phyloP scores from a whole-genome alignment of 2,329 filamentous ascomycete genomes.

The Meredithiella fracta region DNA sequence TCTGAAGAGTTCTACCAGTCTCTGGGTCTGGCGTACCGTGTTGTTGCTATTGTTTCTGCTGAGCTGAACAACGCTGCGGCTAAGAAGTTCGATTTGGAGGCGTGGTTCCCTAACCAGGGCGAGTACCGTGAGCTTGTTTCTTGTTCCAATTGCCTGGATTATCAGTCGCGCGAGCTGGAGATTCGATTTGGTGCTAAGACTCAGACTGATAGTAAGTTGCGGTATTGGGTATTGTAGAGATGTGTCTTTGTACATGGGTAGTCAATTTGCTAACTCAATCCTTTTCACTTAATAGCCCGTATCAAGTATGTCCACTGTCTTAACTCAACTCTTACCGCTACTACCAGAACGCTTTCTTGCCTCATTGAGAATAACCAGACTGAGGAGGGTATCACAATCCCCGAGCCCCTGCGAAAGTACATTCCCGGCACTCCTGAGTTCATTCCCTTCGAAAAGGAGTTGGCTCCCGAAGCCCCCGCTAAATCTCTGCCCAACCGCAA shows the following conservation, averaged over 20 bases:
- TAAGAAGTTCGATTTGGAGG: constrained; percentile 93
- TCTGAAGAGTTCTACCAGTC: constrained; percentile 94
- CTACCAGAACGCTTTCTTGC: constrained; percentile 83
- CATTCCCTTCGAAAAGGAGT: constrained; percentile 72
- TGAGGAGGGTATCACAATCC: constrained; percentile 66
- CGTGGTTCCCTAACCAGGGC: constrained; percentile 78
- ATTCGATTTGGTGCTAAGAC: constrained; percentile 83
- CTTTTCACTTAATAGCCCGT: constrained; percentile 20
- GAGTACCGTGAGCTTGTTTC: constrained; percentile 98
- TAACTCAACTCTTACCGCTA: constrained; percentile 80
- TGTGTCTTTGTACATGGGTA: not conserved
- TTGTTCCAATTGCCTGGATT: constrained; percentile 96
- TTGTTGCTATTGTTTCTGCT: constrained; percentile 90
- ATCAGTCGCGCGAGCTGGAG: constrained; percentile 85
- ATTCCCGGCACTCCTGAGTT: constrained; percentile 81
- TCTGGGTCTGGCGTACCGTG: constrained; percentile 72
- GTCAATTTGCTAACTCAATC: not conserved
- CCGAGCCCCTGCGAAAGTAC: constrained; percentile 73
- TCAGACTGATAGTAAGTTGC: constrained; percentile 51
- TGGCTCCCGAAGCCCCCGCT: constrained; percentile 47
- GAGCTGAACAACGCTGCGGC: constrained; percentile 61
- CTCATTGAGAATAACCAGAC: constrained; percentile 95
- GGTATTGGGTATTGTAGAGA: not conserved
- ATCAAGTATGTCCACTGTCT: constrained; percentile 93
- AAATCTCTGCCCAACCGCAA: constrained; percentile 21